Base-by-base conservation (phyloP, 2,329 filamentous ascomycete genomes). In the Xylariaceae sp. region DNA sequence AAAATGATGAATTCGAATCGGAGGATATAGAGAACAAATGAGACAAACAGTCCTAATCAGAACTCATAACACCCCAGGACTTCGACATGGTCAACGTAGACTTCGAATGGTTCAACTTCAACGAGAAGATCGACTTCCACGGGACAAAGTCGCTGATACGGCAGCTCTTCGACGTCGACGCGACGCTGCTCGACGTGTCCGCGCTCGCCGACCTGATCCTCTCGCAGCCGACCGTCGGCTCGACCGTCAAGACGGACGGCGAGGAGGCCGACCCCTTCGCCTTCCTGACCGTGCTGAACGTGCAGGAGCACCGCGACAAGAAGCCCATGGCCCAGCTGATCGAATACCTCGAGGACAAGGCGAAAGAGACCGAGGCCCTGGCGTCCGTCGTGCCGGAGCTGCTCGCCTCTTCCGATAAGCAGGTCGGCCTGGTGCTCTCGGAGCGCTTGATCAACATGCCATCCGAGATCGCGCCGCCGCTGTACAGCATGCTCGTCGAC, bases 51-150 rank as follows among this genome's bases (percentile, higher is more conserved):
- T 6, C 21, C 21, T 24, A 24, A 24, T 11, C 6, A 24, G 11
- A 11, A 24, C 21, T 7, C 11, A 7, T 24, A 7, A 6, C 11
- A 6, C 21, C 21, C 17, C 38, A 94, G 86, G 87, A 95, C 56
- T 84, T 88, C 57, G 85, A 95, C 59, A 84, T 90, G 62, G 80
- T 98, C 50, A 83, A 97, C 59, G 88, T 97, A 41, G 90, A 97
- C 50, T 98, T 98, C 57, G 92, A 98, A 69, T 97, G 88, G 85
- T 98, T 97, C 69, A 94, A 96, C 66, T 94, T 90, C 47, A 83
- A 92, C 54, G 74, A 85, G 2, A 79, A 85, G 6, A 75, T 94
- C 54, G 92, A 98, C 64, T 97, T 97, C 64, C 90, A 97, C 65
- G 92, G 92, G 42, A 77, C 94, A 53, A 96, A 96, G 64, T 83